Percentiles rank a stretch among this genome's conserved stretches.
Conservation (phyloP, 148 eudicot species). For the Rheum nobile region DNA sequence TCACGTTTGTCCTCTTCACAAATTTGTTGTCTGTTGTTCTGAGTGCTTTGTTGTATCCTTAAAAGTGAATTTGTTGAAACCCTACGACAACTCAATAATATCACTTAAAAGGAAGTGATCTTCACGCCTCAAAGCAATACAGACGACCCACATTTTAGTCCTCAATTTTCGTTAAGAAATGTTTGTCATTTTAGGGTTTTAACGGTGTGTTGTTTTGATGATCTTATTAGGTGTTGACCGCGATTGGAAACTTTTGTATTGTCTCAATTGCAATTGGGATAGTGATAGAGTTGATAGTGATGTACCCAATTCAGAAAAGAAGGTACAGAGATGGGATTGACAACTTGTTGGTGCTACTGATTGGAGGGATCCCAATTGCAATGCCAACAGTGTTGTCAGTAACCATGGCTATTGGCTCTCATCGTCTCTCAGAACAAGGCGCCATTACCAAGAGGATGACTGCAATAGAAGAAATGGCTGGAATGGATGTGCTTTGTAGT, state of each 20-base stretch:
- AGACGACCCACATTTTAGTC: too few relatives aligned
- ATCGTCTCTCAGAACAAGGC: constrained; percentile 66
- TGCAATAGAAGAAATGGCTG: constrained; percentile 88
- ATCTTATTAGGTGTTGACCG: constrained; percentile 45
- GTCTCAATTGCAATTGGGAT: constrained; percentile 58
- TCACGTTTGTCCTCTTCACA: too few relatives aligned
- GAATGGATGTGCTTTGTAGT: constrained; percentile 90
- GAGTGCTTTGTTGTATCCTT: too few relatives aligned
- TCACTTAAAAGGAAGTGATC: too few relatives aligned
- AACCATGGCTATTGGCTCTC: constrained; percentile 88
- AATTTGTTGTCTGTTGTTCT: too few relatives aligned
- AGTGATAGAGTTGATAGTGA: constrained; percentile 51
- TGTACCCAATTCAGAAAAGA: constrained; percentile 72
- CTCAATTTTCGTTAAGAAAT: too few relatives aligned
- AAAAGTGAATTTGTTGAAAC: too few relatives aligned
- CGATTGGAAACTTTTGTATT: constrained; percentile 82
- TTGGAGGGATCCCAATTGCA: constrained; percentile 86
- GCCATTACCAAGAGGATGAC: constrained; percentile 93
- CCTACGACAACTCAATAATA: too few relatives aligned
- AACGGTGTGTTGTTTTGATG: neutral
- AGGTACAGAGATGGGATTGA: constrained; percentile 70
- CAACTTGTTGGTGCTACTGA: constrained; percentile 66
- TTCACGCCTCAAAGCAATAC: too few relatives aligned
- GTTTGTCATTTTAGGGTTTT: too few relatives aligned
- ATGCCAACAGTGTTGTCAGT: constrained; percentile 87